A percentile compares a stretch with the other conserved stretches of the same genome.
These are phyloP conservation scores for Paracoccidioides lutzii DNA, from an alignment of 2,329 filamentous ascomycete species.

Conservation along the genomic window DNA sequence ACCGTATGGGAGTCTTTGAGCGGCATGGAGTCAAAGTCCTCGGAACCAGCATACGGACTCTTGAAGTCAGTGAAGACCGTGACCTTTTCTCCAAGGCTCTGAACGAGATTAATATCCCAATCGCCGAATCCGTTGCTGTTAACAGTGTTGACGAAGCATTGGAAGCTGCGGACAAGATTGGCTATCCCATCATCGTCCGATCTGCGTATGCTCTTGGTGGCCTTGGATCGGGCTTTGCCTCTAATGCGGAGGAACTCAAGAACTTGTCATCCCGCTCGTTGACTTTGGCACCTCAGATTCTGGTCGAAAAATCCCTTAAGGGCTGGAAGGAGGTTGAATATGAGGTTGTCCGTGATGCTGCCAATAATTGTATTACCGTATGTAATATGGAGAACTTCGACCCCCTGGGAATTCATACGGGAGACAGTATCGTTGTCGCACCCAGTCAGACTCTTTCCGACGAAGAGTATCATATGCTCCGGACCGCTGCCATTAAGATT, in stretches of 20 bases:
- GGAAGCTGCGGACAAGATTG: conserved; percentile 70
- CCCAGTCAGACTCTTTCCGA: conserved; percentile 94
- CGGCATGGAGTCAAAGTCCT: conserved; percentile 92
- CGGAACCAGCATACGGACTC: conserved; percentile 84
- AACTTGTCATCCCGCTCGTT: conserved; percentile 88
- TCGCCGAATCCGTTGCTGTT: conserved; percentile 90
- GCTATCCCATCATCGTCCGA: conserved; percentile 95
- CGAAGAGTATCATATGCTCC: conserved; percentile 99
- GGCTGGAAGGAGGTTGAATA: conserved; percentile 99
- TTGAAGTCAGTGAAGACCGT: conserved; percentile 90
- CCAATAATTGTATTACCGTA: conserved; percentile 98
- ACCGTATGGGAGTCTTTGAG: conserved; percentile 88
- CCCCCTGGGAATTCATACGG: conserved; percentile 91
- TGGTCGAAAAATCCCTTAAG: conserved; percentile 97
- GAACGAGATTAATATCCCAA: conserved; percentile 94
- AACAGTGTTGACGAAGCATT: conserved; percentile 84
- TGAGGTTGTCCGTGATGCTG: conserved; percentile 90
- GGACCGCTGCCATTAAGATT: conserved; percentile 94
- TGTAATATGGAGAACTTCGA: conserved; percentile 99
- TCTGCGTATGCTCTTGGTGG: conserved; percentile 94
- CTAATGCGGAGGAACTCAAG: conserved; percentile 83
- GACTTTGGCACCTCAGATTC: conserved; percentile 85
- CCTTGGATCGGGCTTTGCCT: conserved; percentile 89
- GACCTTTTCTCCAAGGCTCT: conserved; percentile 92
- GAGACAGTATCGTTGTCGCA: conserved; percentile 96